Base-by-base conservation (phyloP, 768 basidiomycete species). In the Boletales sp. region DNA sequence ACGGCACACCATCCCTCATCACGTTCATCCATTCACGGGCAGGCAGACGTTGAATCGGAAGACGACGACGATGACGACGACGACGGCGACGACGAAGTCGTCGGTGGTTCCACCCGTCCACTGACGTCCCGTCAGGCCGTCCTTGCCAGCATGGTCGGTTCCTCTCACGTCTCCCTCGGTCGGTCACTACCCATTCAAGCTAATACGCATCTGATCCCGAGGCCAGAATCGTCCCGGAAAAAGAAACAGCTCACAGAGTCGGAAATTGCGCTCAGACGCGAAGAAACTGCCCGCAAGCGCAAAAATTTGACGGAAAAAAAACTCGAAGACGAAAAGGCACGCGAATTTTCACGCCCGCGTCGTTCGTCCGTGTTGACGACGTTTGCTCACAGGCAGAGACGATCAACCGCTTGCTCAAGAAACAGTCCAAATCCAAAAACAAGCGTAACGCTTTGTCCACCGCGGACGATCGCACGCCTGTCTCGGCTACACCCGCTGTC, bases 391-490 rank as follows among this genome's bases (percentile, higher is more conserved):
- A 91, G 87, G 82, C 82, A 19, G 91, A 93, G 60, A 93, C 91
- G 0, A 93, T 94, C 65, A 92, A 92, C 58, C 84, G 91, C 25
- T 76, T 94, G 13, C 78, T 94, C 44, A 90, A 90, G 65, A 93
- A 92, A 67, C 89, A 90, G 62, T 83, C 84, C 15, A 79, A 84
- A 10, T 76, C 86, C 3, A 78, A 80, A 39, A 79, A 75, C 44
- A 85, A 80, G 56, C 80, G 83, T 11, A 77, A 73, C n/a, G 74
- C 67, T 0, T 56, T 73, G 28, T 74, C 75, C 14, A 78, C 76
- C 2, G 73, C 73, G 0, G 79, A 80, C 35, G 81, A 70, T 53
- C 75, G 65, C 47, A 74, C 66, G 5, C 72, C 63, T 18, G 57
- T 44, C 49, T 67, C 49, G n/a, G 64, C 51, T 18, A 63, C 57